Percentiles rank a stretch among this genome's conserved stretches.
Evolutionary conservation across 2,329 filamentous ascomycete species (phyloP).

Genomic region (Salinomyces thailandicus): DNA sequence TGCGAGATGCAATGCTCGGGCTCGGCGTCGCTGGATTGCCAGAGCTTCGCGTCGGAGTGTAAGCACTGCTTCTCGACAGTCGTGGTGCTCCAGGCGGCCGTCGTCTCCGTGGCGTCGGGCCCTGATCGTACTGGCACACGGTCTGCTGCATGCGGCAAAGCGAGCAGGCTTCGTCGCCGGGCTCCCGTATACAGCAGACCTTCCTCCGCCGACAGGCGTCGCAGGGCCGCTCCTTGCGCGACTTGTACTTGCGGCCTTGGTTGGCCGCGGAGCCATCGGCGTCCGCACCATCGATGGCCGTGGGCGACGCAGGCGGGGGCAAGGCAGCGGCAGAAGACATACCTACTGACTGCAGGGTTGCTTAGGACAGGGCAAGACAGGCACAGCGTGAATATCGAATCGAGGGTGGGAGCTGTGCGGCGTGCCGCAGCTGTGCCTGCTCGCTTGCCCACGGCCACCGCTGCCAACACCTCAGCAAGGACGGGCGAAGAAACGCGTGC

Average conservation of each 20-base stretch:
- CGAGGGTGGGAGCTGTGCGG: too few relatives aligned
- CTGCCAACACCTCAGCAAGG: too few relatives aligned
- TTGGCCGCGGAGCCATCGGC: constrained; percentile 4
- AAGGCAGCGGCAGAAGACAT: too few relatives aligned
- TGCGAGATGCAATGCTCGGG: not conserved
- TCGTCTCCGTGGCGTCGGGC: constrained; percentile 13
- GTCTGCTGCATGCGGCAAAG: constrained; percentile 13
- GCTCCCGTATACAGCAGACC: constrained; percentile 16
- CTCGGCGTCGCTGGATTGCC: not conserved
- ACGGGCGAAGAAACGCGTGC: too few relatives aligned
- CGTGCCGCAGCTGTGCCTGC: too few relatives aligned
- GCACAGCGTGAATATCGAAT: too few relatives aligned
- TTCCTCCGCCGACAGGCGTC: constrained; percentile 9
- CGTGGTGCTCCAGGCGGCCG: constrained; percentile 5
- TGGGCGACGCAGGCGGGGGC: too few relatives aligned
- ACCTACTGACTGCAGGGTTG: too few relatives aligned
- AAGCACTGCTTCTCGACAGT: not conserved
- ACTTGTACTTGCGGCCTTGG: constrained; percentile 15
- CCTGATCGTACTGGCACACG: constrained; percentile 13
- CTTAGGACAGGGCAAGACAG: too few relatives aligned
- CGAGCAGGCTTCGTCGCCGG: constrained; percentile 15
- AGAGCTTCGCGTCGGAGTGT: constrained; percentile 2
- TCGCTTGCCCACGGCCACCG: too few relatives aligned
- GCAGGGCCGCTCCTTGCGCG: constrained; percentile 15
- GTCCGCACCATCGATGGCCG: too few relatives aligned